Base-by-base conservation (phyloP, 352 stramenopile species). In the Globisporangium acanthophoron region DNA sequence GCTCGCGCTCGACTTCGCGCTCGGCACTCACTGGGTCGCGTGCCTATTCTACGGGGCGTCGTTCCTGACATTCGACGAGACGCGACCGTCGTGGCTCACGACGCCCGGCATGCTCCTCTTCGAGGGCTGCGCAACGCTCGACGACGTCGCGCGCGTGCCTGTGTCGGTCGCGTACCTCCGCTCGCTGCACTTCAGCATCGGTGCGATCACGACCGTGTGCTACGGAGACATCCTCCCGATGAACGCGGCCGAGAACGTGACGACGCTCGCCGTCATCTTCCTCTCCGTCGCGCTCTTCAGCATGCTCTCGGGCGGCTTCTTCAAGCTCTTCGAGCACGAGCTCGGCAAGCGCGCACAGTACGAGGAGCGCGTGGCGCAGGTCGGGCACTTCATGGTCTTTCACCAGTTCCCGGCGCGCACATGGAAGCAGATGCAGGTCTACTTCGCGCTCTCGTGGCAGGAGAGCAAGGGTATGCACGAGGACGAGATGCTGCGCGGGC, bases 391-490 rank as follows among this genome's bases (percentile, higher is more conserved):
- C 64, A 75, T 91, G 51, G 62, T 72, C n/a, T 87, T 88, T 21
- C 77, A 88, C 27, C 71, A 69, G 20, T 87, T 89, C 49, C 77
- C 70, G 0, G 50, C 53, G 20, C 71, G 70, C 27, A 76, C 76
- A 37, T 87, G 76, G 78, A 72, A 70, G 24, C 81, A 89, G 61
- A 88, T 89, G 79, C 76, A 89, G 54, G 65, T 87, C 6, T 91
- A 88, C 60, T 88, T 89, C 55, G 67, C 77, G 13, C 64, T 89
- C 1, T 77, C 72, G 41, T 89, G 81, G 81, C 65, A 80, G 9
- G 75, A 88, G 46, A 88, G 70, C 67, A 81, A 86, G 24, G 81
- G 81, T 11, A 78, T 85, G 47, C 70, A 77, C 44, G 79, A 89
- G 51, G 67, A 79, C 11, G 61, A 87, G 29, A 64, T 82, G 45